Evolutionary conservation across 2,329 filamentous ascomycete species (phyloP), one percentile per base, ranked within the genome.

Genomic region (Trichoderma harzianum): DNA sequence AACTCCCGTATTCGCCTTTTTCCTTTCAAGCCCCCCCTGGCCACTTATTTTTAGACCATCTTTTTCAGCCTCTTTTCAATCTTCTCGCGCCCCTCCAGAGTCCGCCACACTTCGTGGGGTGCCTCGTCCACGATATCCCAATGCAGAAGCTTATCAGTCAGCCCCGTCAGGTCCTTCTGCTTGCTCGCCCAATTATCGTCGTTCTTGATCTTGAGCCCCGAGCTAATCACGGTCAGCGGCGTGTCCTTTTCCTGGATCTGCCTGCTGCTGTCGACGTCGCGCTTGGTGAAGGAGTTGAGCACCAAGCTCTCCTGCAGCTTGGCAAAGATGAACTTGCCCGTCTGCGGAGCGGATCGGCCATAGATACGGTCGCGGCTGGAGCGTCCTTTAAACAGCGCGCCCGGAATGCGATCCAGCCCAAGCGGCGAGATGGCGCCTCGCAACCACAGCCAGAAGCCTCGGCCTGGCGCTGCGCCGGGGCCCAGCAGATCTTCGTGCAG

Each of bases 291-390:
- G 1, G 93, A 93, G 75, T 91, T 88, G 0, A 95, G 95, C 36
- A 98, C 94, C 1, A 98, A 86, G 75, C 92, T 95, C 83, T 99
- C 96, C 82, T 99, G 96, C 70, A 99, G 86, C 82, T 95, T 93
- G 5, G 94, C 92, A 80, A 97, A 97, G 80, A 98, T 91, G 79
- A 89, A 91, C 80, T 95, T 97, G 73, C 93, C 93, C 28, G 86
- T 87, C 81, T 97, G 93, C 78, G 94, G 92, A 0, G 94, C 90
- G 6, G 90, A 89, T 58, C 89, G 87, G 14, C 96, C 96, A 81
- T 92, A 97, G 12, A 97, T 90, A 11, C 96, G 91, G 80, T 98
- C 95, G 79, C 92, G 89, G 47, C 93, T 90, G 1, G 87, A 92
- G 53, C 94, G 92, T 47, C 94, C 93, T 67, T 89, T 89, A 84